These are phyloP conservation scores for Cetraspora pellucida DNA, from an alignment of 192 early-diverging fungal genomes.

Conservation along the genomic window DNA sequence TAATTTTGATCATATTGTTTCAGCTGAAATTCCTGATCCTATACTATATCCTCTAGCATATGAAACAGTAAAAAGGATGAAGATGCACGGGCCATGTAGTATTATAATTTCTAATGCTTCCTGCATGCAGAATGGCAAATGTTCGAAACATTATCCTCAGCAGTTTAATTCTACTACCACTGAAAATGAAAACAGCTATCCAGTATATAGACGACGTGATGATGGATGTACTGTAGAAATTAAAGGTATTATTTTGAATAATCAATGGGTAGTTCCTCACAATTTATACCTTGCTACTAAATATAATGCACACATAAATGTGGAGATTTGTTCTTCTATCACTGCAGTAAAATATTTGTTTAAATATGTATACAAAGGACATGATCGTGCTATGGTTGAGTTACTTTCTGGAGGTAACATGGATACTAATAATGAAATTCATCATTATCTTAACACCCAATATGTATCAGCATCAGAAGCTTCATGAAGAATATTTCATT, in stretches of 20 bases:
- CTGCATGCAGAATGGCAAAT: slow-evolving; percentile 38
- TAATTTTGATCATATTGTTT: slow-evolving; percentile 35
- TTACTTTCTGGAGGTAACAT: too few species aligned
- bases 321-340: too few species aligned
- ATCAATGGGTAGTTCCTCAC: slow-evolving; percentile 38
- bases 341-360: too few species aligned
- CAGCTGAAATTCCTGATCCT: slow-evolving; percentile 40
- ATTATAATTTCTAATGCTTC: slow-evolving; percentile 16
- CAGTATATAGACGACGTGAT: slow-evolving; percentile 30
- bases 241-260: too few species aligned
- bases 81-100: slow-evolving; percentile 45
- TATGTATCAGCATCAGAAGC: too few species aligned
- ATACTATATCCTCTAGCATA: slow-evolving; percentile 10
- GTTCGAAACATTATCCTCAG: slow-evolving; percentile 39
- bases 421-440: too few species aligned
- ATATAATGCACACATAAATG: slow-evolving; percentile 46
- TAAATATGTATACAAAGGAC: too few species aligned
- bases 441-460: too few species aligned
- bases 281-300: slow-evolving; percentile 40
- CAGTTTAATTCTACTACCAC: slow-evolving; percentile 12
- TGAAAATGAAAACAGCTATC: slow-evolving; percentile 36
- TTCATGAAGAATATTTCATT: too few species aligned
- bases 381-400: too few species aligned
- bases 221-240: too few species aligned
- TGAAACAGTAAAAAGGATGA: too few species aligned